Base-by-base conservation (phyloP, 1,139 yeast genomes). In the Blastobotrys illinoisensis region DNA sequence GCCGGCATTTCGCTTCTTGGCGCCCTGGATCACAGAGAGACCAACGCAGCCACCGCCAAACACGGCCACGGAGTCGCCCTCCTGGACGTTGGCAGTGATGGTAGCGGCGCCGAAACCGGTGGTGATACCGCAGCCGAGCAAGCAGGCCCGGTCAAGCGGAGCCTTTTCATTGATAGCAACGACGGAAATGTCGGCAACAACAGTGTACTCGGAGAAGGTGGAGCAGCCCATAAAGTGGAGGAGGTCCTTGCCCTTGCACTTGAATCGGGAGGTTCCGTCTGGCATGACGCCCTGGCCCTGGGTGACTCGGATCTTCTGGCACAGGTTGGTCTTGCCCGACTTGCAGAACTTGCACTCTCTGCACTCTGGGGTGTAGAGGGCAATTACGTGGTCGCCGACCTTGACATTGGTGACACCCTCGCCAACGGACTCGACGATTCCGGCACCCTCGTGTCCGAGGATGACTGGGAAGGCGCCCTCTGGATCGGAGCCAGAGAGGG, bases 21-120 rank as follows among this genome's bases (percentile, higher is more conserved):
- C 97, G 70, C 99, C 99, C 75, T 91, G 97, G 51, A 91, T 89
- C 46, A 89, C 98, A 13, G 97, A 86, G 64, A 95, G 80, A 58
- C 99, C 99, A 57, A 93, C 97, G 69, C 96, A 87, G 58, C 99
- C 99, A 59, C 96, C 95, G 71, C 99, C 99, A 67, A 95, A 93
- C 50, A 93, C 88, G 49, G 97, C 99, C 57, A 93, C 90, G 59
- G 87, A 89, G 70, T 93, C 97, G 64, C 97, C 97, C 71, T 83
- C 79, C 71, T 87, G 86, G 56, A 93, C 95, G 66, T 91, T 80
- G 60, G 98, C 99, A 54, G 97, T 88, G 75, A 88, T 87, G 64
- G 88, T 81, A 54, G 97, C 99, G 53, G 99, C 97, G 72, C 99
- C 99, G 71, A 88, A 89, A 61, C 99, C 99, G 53, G 99, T 93